phyloP scores from a whole-genome alignment of 2,329 filamentous ascomycete genomes.

The Neofusicoccum ribis region DNA sequence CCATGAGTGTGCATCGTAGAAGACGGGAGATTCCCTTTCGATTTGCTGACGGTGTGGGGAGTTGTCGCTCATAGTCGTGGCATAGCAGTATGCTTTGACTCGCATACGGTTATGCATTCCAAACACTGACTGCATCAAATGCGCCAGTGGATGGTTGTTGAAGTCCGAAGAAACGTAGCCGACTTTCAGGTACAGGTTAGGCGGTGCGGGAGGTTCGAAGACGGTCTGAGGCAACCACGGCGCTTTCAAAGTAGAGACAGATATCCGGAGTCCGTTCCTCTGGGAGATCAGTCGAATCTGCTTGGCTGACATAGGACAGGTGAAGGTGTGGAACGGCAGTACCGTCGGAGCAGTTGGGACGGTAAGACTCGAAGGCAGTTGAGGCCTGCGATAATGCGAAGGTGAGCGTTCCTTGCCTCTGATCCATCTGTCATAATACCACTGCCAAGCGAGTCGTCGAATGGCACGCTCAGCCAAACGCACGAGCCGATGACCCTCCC shows the following conservation, averaged over 20 bases:
- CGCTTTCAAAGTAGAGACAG: constrained; percentile 80
- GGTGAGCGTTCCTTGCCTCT: constrained; percentile 56
- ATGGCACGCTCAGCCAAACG: constrained; percentile 82
- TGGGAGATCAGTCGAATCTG: constrained; percentile 94
- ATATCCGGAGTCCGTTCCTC: constrained; percentile 89
- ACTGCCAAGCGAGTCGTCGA: constrained; percentile 75
- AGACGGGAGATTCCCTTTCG: constrained; percentile 86
- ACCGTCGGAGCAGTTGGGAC: constrained; percentile 91
- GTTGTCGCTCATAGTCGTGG: constrained; percentile 86
- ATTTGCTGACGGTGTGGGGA: constrained; percentile 91
- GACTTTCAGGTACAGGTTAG: constrained; percentile 79
- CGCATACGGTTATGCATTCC: constrained; percentile 75
- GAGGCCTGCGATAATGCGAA: constrained; percentile 69
- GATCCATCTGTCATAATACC: constrained; percentile 83
- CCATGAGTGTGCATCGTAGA: constrained; percentile 87
- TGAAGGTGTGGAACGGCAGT: constrained; percentile 96
- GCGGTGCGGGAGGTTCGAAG: constrained; percentile 81
- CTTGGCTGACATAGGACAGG: constrained; percentile 85
- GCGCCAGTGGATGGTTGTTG: constrained; percentile 95
- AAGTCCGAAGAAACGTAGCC: constrained; percentile 98
- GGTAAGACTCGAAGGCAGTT: constrained; percentile 69
- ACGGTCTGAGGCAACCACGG: constrained; percentile 83
- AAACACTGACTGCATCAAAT: constrained; percentile 98
- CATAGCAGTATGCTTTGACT: constrained; percentile 89
- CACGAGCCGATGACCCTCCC: constrained; percentile 85